A percentile compares a stretch with the other conserved stretches of the same genome.
phyloP scores from a whole-genome alignment of 2,329 filamentous ascomycete genomes.

The Colletotrichum lindemuthianum region DNA sequence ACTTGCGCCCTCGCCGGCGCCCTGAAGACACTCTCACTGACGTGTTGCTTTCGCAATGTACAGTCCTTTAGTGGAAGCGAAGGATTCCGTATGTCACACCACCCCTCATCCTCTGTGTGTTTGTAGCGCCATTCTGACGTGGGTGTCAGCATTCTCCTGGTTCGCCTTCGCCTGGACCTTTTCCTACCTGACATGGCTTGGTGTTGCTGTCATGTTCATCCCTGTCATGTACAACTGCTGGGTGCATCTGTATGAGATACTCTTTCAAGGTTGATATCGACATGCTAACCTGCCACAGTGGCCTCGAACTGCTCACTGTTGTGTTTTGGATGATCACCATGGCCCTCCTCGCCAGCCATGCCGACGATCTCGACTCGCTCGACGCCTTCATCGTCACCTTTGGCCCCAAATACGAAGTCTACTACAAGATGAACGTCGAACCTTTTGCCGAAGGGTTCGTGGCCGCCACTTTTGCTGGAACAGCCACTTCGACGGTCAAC shows the following conservation, averaged over 20 bases:
- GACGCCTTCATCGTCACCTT: constrained; percentile 33
- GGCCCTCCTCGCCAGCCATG: constrained; percentile 35
- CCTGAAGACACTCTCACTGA: constrained; percentile 6
- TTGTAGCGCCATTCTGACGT: constrained; percentile 11
- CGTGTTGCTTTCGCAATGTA: background rate
- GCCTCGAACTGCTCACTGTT: constrained; percentile 34
- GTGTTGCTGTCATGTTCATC: constrained; percentile 32
- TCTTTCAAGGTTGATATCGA: background rate
- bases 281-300: constrained; percentile 16
- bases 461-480: constrained; percentile 35
- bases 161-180: constrained; percentile 37
- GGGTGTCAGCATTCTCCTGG: constrained; percentile 33
- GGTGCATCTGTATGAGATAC: constrained; percentile 34
- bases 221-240: constrained; percentile 38
- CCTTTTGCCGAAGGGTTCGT: constrained; percentile 33
- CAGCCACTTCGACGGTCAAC: constrained; percentile 30
- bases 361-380: constrained; percentile 37
- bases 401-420: constrained; percentile 33
- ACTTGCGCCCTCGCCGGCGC: background rate
- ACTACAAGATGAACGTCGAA: constrained; percentile 35
- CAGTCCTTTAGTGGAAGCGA: constrained; percentile 36
- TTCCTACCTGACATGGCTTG: constrained; percentile 36
- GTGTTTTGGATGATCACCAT: constrained; percentile 37
- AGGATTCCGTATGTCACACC: constrained; percentile 36
- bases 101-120: background rate